Evolutionary conservation across 2,329 filamentous ascomycete species (phyloP), one percentile per base, ranked within the genome.

Genomic region (Neophaeococcomyces mojaviensis): DNA sequence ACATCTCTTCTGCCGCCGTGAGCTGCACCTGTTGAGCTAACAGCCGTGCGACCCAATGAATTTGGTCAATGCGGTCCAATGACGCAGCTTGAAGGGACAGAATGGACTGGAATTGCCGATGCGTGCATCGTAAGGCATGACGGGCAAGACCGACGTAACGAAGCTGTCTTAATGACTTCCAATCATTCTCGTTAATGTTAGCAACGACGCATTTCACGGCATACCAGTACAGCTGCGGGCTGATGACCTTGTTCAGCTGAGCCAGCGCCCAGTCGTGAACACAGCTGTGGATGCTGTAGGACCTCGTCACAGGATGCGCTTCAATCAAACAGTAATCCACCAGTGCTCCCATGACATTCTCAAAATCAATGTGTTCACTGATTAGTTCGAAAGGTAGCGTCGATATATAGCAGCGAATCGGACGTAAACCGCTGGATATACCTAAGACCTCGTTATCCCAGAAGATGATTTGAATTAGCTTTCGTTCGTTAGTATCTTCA

Each of bases 231-330:
- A 40, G 34, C n/a, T 35, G 12, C 10, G 16, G 33, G 20, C 50
- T 37, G 13, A 43, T 36, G 6, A 13, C 19, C 3, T 42, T 13
- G 28, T 54, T 54, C 16, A 54, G 37, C n/a, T 19, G 24, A 16
- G 16, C 20, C 20, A 54, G 24, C 22, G 37, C 43, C 51, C 51
- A 54, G 36, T 47, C 49, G 36, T 54, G 51, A 4, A 54, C 44
- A 39, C 51, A 54, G 19, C 26, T 45, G 30, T 54, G 49, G n/a
- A 54, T 43, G 16, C 49, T 50, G n/a, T 43, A 52, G 13, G 36
- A 47, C n/a, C 20, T 19, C 9, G 24, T 24, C 26, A 4, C 12
- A 7, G n/a, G n/a, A 13, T 52, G 39, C 13, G 34, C 38, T 31
- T 54, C 47, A 10, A 52, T 18, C 22, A 54, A 41, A 30, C 43